Conservation (phyloP, 768 basidiomycete genomes). For the Xerocomellus chrysenteron region DNA sequence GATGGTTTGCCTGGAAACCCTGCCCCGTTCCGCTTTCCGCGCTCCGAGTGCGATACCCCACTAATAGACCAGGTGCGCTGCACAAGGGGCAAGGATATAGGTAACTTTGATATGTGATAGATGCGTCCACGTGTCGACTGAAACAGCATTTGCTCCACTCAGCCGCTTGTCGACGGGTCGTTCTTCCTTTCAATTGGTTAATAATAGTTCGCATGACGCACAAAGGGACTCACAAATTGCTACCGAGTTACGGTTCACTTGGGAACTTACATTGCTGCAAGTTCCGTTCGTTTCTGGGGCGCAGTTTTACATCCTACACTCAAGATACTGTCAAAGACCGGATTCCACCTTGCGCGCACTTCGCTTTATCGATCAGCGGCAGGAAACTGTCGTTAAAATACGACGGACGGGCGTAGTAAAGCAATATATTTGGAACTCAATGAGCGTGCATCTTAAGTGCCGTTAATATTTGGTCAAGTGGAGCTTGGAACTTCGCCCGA, state of each 20-base stretch:
- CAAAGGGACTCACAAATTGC: not conserved
- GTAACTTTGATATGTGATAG: not conserved
- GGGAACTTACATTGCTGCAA: not conserved
- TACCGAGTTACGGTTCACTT: not conserved
- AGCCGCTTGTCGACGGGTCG: conserved; percentile 6
- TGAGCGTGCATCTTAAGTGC: not conserved
- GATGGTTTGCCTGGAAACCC: not conserved
- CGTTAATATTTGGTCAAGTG: conserved; percentile 10
- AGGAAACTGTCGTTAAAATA: not conserved
- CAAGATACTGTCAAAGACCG: not conserved
- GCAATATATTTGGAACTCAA: conserved; percentile 1
- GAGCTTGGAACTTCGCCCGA: conserved; percentile 7
- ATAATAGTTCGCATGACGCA: not conserved
- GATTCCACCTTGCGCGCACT: not conserved
- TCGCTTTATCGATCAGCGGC: not conserved
- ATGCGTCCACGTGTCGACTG: conserved; percentile 9
- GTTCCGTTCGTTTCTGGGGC: not conserved
- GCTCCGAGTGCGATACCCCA: not conserved
- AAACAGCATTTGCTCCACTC: conserved; percentile 27
- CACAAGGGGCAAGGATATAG: not conserved
- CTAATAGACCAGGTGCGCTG: not conserved
- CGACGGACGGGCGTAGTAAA: not conserved
- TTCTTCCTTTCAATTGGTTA: conserved; percentile 5
- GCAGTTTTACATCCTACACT: not conserved
- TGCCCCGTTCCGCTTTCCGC: not conserved